A percentile compares a stretch with the other conserved stretches of the same genome.
These are phyloP conservation scores for Leucosporidium scottii DNA, from an alignment of 768 basidiomycete species.

Conservation along the genomic window DNA sequence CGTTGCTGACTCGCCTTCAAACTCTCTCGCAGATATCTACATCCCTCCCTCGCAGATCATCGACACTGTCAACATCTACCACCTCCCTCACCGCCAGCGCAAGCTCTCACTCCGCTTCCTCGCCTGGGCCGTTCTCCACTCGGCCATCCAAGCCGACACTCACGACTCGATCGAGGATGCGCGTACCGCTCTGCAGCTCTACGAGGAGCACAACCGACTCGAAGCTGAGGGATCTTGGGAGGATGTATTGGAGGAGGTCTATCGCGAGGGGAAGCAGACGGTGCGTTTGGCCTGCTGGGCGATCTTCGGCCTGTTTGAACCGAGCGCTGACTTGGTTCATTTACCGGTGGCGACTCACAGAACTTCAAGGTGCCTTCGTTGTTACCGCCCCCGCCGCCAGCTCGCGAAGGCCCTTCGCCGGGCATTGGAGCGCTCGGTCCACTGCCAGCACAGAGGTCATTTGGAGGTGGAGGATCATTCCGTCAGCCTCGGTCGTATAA, in stretches of 20 bases:
- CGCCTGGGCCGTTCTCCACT: constrained; percentile 84
- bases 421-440: not conserved
- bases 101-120: constrained; percentile 86
- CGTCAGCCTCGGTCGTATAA: too few species aligned
- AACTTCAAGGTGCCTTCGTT: constrained; percentile 3
- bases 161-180: constrained; percentile 99
- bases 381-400: not conserved
- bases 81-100: constrained; percentile 67
- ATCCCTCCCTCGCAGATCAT: constrained; percentile 93
- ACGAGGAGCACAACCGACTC: constrained; percentile 62
- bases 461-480: too few species aligned
- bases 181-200: constrained; percentile 72
- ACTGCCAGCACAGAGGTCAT: not conserved
- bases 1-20: too few species aligned
- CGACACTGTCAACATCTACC: constrained; percentile 97
- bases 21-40: constrained; percentile 63
- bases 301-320: not conserved
- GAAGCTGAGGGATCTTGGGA: constrained; percentile 73
- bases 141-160: constrained; percentile 85
- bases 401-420: not conserved
- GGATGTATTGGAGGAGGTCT: constrained; percentile 64
- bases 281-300: not conserved
- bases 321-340: too few species aligned
- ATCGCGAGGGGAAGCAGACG: constrained; percentile 43
- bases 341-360: not conserved